Evolutionary conservation across 352 stramenopile species (phyloP).

Genomic region (Pythium oligandrum): DNA sequence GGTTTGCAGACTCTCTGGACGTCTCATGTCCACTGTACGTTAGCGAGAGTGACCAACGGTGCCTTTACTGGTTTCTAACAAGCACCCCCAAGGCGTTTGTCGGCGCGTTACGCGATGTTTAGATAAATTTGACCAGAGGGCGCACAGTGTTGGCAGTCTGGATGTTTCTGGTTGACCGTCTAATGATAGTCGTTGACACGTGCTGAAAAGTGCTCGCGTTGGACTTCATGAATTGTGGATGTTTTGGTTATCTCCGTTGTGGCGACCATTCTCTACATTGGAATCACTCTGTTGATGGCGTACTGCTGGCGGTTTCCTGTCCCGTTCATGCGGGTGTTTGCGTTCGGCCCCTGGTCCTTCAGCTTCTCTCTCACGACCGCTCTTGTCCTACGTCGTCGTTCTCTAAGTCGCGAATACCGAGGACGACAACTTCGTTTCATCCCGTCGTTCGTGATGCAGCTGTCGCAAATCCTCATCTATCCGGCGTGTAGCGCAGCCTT

Average conservation of each 20-base stretch:
- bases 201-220: too few species aligned
- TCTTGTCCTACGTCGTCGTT: neutral
- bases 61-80: too few species aligned
- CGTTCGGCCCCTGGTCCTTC: neutral
- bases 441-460: neutral
- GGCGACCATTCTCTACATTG: neutral
- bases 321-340: neutral
- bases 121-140: too few species aligned
- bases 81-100: too few species aligned
- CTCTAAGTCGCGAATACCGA: neutral
- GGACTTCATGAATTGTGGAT: too few species aligned
- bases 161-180: too few species aligned
- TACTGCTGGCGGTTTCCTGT: neutral
- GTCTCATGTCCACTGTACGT: too few species aligned
- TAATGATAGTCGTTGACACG: too few species aligned
- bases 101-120: too few species aligned
- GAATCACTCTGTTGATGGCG: neutral
- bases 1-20: too few species aligned
- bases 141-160: too few species aligned
- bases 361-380: neutral
- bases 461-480: neutral
- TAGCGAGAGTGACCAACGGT: too few species aligned
- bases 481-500: neutral
- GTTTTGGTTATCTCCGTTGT: neutral
- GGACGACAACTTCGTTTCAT: neutral